Percentiles rank a stretch among this genome's conserved stretches.
Conservation (phyloP, 441 rosid genomes). For the Syzygium malaccense region DNA sequence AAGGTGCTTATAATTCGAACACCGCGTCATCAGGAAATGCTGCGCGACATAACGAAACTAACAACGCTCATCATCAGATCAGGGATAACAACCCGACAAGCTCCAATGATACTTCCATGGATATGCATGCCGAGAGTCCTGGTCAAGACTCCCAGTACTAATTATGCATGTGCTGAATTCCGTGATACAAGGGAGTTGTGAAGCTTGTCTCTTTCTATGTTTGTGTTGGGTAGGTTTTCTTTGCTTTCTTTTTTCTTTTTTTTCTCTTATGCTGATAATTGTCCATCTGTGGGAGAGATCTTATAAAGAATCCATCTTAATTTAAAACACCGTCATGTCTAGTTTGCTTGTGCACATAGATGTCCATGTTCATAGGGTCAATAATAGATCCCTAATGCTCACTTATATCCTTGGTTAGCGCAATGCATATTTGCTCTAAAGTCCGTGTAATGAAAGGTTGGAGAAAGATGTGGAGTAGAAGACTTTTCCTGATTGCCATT, state of each 20-base stretch:
- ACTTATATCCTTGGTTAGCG: background rate
- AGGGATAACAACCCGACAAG: conserved; percentile 24
- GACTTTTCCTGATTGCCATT: background rate
- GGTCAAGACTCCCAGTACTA: conserved; percentile 21
- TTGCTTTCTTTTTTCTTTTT: background rate
- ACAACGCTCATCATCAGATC: conserved; percentile 17
- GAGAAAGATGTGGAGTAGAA: background rate
- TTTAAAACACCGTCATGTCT: background rate
- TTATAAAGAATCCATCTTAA: background rate
- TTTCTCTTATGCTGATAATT: background rate
- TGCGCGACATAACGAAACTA: conserved; percentile 18
- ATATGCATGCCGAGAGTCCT: conserved; percentile 39
- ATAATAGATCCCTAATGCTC: background rate
- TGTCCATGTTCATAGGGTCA: background rate
- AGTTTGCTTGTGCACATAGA: background rate
- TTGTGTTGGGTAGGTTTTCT: background rate
- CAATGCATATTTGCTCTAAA: background rate
- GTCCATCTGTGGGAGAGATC: background rate
- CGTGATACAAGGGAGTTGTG: background rate
- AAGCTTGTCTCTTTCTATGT: background rate
- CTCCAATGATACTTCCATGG: conserved; percentile 29
- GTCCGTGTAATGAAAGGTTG: background rate
- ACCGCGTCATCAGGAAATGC: conserved; percentile 15
- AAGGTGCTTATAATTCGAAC: conserved; percentile 14
- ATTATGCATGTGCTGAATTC: background rate